A percentile compares a stretch with the other conserved stretches of the same genome.
Conservation (phyloP, 805 yeast species). For the Pichia eremophila region DNA sequence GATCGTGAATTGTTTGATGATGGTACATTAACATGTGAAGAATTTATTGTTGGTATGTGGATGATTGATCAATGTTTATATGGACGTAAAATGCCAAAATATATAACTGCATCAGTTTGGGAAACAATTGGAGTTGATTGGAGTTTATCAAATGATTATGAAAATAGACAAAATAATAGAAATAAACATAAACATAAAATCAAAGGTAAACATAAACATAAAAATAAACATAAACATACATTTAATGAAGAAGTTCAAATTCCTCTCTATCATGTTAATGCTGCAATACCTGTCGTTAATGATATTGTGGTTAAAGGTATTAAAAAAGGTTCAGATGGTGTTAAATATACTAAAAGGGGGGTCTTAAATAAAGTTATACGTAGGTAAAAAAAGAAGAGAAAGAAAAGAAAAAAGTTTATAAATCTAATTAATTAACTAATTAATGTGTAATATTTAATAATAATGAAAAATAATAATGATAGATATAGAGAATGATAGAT, state of each 20-base stretch:
- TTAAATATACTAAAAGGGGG: neutral
- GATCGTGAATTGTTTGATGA: conserved; percentile 55
- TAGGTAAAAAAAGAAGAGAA: neutral
- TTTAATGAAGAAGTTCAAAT: neutral
- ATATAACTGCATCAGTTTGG: conserved; percentile 68
- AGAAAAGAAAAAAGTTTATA: neutral
- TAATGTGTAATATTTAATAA: too few species aligned
- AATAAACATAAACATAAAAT: neutral
- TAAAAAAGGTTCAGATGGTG: conserved; percentile 1
- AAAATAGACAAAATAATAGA: too few species aligned
- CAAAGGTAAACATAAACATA: neutral
- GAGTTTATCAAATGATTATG: neutral
- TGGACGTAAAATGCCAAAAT: conserved; percentile 79
- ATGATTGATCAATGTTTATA: conserved; percentile 90
- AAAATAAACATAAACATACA: neutral
- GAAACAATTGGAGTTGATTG: conserved; percentile 20
- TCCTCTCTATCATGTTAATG: too few species aligned
- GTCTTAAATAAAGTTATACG: conserved; percentile 10
- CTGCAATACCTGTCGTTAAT: neutral
- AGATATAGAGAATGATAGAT: too few species aligned
- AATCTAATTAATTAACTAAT: neutral
- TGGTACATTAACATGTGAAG: conserved; percentile 69
- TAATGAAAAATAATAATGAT: too few species aligned
- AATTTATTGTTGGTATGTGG: conserved; percentile 97
- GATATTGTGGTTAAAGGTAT: conserved; percentile 3